These are phyloP conservation scores for Entomortierella parvispora DNA, from an alignment of 192 early-diverging fungal species.

Conservation along the genomic window DNA sequence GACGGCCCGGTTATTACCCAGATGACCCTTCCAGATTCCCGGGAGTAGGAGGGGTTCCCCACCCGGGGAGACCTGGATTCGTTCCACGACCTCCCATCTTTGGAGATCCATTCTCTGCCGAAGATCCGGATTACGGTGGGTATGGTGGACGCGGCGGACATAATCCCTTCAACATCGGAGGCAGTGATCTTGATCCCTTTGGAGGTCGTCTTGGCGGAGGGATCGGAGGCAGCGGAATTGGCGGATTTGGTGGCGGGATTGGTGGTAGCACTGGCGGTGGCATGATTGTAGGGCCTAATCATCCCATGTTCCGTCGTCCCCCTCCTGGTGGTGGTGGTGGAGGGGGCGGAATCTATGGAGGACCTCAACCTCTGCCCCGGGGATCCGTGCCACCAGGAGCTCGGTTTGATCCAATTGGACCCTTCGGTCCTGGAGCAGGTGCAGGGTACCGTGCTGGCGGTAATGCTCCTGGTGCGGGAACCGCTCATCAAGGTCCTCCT, in stretches of 20 bases:
- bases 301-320: slow-evolving; percentile 84
- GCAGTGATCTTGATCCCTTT: slow-evolving; percentile 79
- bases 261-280: slow-evolving; percentile 69
- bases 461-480: slow-evolving; percentile 34
- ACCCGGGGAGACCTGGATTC: slow-evolving; percentile 30
- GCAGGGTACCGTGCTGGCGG: slow-evolving; percentile 22
- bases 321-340: slow-evolving; percentile 54
- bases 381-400: slow-evolving; percentile 87
- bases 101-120: slow-evolving; percentile 57
- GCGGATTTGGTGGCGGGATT: slow-evolving; percentile 42
- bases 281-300: slow-evolving; percentile 88
- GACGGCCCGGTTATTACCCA: slow-evolving; percentile 26
- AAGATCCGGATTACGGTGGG: slow-evolving; percentile 38
- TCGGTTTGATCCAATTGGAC: slow-evolving; percentile 91
- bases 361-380: slow-evolving; percentile 70
- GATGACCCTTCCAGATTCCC: slow-evolving; percentile 54
- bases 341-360: slow-evolving; percentile 61
- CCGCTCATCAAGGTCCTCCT: slow-evolving; percentile 31
- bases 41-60: slow-evolving; percentile 27
- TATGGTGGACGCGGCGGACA: slow-evolving; percentile 13
- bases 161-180: slow-evolving; percentile 73
- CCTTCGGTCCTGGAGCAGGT: slow-evolving; percentile 69
- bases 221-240: slow-evolving; percentile 41
- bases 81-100: slow-evolving; percentile 57
- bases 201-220: slow-evolving; percentile 25